Conservation (phyloP, 495 filamentous ascomycete species). For the Aspergillus haitiensis region DNA sequence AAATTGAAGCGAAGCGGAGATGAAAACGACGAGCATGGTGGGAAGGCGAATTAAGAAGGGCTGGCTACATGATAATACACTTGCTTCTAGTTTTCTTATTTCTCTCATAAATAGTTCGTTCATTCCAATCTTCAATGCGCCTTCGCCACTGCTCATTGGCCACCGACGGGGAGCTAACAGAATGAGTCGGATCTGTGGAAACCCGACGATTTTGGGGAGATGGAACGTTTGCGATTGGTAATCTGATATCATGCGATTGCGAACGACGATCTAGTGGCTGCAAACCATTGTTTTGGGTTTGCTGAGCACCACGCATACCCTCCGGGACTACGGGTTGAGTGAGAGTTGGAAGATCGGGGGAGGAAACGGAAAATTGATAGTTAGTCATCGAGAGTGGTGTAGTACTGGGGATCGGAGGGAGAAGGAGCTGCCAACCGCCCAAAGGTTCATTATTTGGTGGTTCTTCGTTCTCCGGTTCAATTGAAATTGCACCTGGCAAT, state of each 20-base stretch:
- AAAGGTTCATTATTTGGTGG: conserved; percentile 8
- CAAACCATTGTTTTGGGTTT: neutral
- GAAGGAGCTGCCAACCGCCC: conserved; percentile 16
- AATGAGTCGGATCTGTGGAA: conserved; percentile 39
- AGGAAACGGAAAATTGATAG: conserved; percentile 42
- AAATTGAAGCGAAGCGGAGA: conserved; percentile 2
- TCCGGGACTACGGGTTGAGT: conserved; percentile 25
- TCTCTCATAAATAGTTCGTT: conserved; percentile 43
- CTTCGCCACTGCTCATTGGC: conserved; percentile 44
- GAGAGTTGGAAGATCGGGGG: conserved; percentile 39
- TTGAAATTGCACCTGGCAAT: neutral
- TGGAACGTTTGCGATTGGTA: conserved; percentile 9
- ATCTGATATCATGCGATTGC: conserved; percentile 24
- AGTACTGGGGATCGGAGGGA: conserved; percentile 21
- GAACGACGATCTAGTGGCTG: conserved; percentile 19
- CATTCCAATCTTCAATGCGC: conserved; percentile 48
- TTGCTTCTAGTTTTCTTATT: conserved; percentile 38
- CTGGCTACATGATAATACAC: conserved; percentile 42
- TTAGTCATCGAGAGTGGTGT: conserved; percentile 27
- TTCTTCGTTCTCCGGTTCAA: neutral
- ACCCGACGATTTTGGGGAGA: conserved; percentile 35
- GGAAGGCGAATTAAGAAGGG: neutral
- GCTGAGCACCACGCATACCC: conserved; percentile 12
- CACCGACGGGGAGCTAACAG: conserved; percentile 32
- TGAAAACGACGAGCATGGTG: neutral